Base-by-base conservation (phyloP, 352 stramenopile species). In the Phytopythium oedochilum region DNA sequence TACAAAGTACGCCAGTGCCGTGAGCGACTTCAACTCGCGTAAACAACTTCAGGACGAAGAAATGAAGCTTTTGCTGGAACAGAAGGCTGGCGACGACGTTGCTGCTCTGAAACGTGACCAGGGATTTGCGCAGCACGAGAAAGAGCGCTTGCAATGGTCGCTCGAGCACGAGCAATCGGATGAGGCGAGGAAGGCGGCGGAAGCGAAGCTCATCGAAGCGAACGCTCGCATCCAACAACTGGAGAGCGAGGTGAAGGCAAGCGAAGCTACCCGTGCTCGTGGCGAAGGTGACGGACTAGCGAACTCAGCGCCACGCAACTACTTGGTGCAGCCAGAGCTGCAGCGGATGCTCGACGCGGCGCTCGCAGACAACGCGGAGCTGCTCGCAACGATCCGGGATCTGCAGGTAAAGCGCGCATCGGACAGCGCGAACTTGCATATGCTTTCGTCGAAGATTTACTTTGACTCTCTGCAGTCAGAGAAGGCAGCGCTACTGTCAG, bases 331-430 rank as follows among this genome's bases (percentile, higher is more conserved):
- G 36, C 36, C 66, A 51, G 58, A 76, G 48, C 62, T 85, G 12
- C 68, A 84, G 47, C 79, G 69, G 25, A 43, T 85, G 28, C 48
- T 91, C 11, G 64, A 84, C 32, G 66, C 57, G 35, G 72, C 76
- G 35, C 45, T 91, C 11, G 70, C 60, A 25, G 76, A 88, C 48
- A 88, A 88, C 32, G 66, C 68, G 40, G 69, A 88, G 36, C 66
- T 91, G 38, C 63, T 85, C 32, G 73, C 80, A 49, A 86, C 74
- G 18, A 71, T 88, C 51, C 70, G 75, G 58, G 65, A 82, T n/a
- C 51, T 88, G 31, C 72, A 89, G 75, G 71, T 82, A 72, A 84
- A 80, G 61, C 67, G 59, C 34, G 45, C 63, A 47, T 63, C 58
- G 64, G 70, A 55, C 55, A 53, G 64, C 52, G 66, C 43, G n/a